Conservation (phyloP, 495 filamentous ascomycete species). For the Penicillium antarcticum region DNA sequence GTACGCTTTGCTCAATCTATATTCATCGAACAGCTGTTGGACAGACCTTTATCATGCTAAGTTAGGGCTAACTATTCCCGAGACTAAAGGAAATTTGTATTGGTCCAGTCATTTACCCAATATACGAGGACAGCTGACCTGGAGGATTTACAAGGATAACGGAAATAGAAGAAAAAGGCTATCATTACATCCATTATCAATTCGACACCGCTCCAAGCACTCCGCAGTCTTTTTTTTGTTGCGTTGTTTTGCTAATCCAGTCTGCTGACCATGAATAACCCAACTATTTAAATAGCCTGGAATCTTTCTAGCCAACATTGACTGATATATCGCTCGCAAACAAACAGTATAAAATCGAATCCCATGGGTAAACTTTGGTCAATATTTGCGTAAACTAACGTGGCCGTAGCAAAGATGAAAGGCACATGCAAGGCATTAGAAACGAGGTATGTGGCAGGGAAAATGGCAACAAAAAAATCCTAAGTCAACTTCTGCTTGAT, state of each 20-base stretch:
- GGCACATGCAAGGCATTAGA: constrained; percentile 20
- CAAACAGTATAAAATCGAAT: constrained; percentile 2
- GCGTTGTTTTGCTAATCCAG: constrained; percentile 3
- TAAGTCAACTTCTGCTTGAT: constrained; percentile 98
- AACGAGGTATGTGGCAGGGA: constrained; percentile 2
- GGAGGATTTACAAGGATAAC: background rate
- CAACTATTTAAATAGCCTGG: background rate
- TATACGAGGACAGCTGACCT: no score
- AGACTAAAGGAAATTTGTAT: no score
- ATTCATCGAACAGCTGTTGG: no score
- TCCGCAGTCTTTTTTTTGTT: constrained; percentile 13
- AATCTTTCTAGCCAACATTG: background rate
- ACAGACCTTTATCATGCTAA: no score
- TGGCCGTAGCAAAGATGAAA: constrained; percentile 10
- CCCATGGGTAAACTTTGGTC: constrained; percentile 5
- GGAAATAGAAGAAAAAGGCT: constrained; percentile 12
- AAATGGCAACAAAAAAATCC: constrained; percentile 15
- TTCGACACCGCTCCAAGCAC: constrained; percentile 21
- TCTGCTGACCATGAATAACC: background rate
- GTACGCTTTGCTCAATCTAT: no score
- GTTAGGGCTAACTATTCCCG: no score
- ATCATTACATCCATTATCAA: constrained; percentile 38
- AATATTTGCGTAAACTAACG: constrained; percentile 13
- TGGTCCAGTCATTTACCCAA: no score
- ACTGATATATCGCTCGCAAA: background rate